Percentiles rank a stretch among this genome's conserved stretches.
Evolutionary conservation across 2,329 filamentous ascomycete genomes (phyloP).

Genomic region (Fusarium sp.): DNA sequence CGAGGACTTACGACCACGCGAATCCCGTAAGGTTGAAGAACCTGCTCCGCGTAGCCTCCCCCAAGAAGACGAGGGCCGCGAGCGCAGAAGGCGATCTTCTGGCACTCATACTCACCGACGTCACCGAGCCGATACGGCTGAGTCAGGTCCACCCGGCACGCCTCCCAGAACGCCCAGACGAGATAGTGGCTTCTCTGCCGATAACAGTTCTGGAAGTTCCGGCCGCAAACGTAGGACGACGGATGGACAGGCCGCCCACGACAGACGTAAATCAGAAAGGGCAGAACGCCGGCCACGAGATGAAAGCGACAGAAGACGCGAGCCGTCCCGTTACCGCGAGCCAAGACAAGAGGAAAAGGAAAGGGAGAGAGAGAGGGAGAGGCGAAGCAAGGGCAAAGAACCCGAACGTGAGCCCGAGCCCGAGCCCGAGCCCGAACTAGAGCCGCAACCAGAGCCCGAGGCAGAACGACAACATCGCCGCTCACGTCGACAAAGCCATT

Average conservation of each 20-base stretch:
- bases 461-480: constrained; percentile 52
- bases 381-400: constrained; percentile 50
- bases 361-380: constrained; percentile 2
- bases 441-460: constrained; percentile 22
- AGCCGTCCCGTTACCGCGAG: constrained; percentile 29
- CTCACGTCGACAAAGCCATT: constrained; percentile 58
- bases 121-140: constrained; percentile 55
- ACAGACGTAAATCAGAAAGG: constrained; percentile 63
- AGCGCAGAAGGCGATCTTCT: constrained; percentile 37
- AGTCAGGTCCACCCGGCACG: constrained; percentile 50
- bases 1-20: constrained; percentile 37
- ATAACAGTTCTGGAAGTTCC: constrained; percentile 53
- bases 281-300: constrained; percentile 45
- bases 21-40: constrained; percentile 30
- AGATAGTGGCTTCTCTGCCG: constrained; percentile 61
- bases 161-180: constrained; percentile 57
- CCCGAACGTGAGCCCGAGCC: constrained; percentile 45
- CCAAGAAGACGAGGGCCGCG: constrained; percentile 40
- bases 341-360: constrained; percentile 7
- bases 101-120: constrained; percentile 52
- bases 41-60: constrained; percentile 16
- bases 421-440: constrained; percentile 45
- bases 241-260: constrained; percentile 64
- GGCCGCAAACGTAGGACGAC: constrained; percentile 56
- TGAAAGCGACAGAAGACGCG: constrained; percentile 42